These are phyloP conservation scores for Skeletonema costatum DNA, from an alignment of 108 stramenopile species.

Conservation along the genomic window DNA sequence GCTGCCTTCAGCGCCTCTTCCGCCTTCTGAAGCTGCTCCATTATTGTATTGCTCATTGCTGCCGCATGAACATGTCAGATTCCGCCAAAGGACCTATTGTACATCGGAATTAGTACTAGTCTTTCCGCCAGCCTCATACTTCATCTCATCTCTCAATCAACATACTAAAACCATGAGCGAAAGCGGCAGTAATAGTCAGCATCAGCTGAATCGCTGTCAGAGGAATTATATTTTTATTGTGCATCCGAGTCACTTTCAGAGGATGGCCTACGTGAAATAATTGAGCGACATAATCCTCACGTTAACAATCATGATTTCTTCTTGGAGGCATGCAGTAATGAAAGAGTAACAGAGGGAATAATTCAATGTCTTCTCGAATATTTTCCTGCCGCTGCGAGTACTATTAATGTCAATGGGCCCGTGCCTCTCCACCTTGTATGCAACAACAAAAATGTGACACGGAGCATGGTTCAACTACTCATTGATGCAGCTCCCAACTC, in stretches of 20 bases:
- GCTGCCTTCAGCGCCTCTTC: not conserved
- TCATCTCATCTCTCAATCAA: too few relatives aligned
- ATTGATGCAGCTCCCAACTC: not conserved
- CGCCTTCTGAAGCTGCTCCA: too few relatives aligned
- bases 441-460: not conserved
- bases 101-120: too few relatives aligned
- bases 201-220: not conserved
- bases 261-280: not conserved
- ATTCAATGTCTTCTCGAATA: not conserved
- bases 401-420: not conserved
- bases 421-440: not conserved
- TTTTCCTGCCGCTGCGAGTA: not conserved
- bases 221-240: not conserved
- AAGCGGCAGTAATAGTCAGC: too few relatives aligned
- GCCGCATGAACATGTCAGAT: too few relatives aligned
- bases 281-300: not conserved
- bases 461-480: not conserved
- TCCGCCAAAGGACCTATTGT: too few relatives aligned
- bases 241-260: not conserved
- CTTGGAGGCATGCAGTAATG: slow-evolving; percentile 4
- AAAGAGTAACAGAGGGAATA: not conserved
- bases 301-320: not conserved
- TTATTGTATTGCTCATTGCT: too few relatives aligned
- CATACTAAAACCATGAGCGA: too few relatives aligned
- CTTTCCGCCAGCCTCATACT: too few relatives aligned